Evolutionary conservation across 2,329 filamentous ascomycete genomes (phyloP).

Genomic region (Cordyceps cateniannulata): DNA sequence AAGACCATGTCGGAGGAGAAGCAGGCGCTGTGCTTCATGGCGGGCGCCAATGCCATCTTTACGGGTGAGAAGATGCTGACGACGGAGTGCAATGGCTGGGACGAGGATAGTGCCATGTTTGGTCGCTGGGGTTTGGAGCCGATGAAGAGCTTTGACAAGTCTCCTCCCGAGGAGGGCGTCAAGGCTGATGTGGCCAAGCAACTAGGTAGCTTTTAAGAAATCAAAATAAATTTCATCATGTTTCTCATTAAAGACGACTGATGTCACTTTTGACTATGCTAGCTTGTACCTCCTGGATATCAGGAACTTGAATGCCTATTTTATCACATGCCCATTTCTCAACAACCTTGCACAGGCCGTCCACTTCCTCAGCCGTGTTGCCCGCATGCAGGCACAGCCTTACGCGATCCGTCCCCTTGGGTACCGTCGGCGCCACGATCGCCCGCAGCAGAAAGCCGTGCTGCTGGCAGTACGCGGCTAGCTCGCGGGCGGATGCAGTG

Average conservation of each 20-base stretch:
- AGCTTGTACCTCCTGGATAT: not conserved
- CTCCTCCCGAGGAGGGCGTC: constrained; percentile 14
- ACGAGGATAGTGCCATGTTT: constrained; percentile 81
- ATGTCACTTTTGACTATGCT: not conserved
- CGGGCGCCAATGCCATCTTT: constrained; percentile 89
- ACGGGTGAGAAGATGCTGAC: constrained; percentile 95
- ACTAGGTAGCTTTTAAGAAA: constrained; percentile 1
- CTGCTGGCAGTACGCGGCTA: constrained; percentile 55
- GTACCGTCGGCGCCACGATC: constrained; percentile 64
- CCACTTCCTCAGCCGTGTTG: constrained; percentile 52
- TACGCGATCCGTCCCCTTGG: constrained; percentile 55
- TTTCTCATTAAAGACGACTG: not conserved
- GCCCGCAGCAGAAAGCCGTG: constrained; percentile 54
- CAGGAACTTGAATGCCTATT: not conserved
- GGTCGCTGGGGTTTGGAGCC: constrained; percentile 73
- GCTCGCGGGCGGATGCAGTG: constrained; percentile 47
- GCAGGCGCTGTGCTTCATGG: constrained; percentile 83
- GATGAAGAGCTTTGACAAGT: constrained; percentile 54
- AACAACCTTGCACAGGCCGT: constrained; percentile 43
- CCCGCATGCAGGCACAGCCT: constrained; percentile 62
- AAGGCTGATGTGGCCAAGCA: constrained; percentile 9
- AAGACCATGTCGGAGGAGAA: constrained; percentile 83
- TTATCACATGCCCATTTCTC: constrained; percentile 36
- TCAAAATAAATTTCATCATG: not conserved
- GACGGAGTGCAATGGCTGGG: constrained; percentile 85